Conservation (phyloP, 176 grass and related monocot genomes). For the Urochloa ruziziensis region DNA sequence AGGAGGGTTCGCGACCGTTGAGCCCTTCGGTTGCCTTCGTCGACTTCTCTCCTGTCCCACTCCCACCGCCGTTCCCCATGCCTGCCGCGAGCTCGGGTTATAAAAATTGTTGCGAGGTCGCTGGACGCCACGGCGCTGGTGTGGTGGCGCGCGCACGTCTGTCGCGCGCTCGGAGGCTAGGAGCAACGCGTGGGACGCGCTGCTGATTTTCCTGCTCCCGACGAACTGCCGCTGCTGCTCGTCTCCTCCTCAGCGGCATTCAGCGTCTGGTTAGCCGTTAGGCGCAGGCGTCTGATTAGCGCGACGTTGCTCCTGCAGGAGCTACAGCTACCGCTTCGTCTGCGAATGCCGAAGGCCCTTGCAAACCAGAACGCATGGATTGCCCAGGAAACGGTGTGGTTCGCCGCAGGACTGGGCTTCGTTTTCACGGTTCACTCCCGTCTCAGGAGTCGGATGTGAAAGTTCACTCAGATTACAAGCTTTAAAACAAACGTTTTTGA, state of each 20-base stretch:
- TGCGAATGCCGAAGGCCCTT: too few species aligned
- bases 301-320: too few species aligned
- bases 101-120: not conserved
- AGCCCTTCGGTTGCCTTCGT: not conserved
- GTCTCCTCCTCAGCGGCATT: not conserved
- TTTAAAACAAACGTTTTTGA: not conserved
- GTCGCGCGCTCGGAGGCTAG: not conserved
- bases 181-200: constrained; percentile 24
- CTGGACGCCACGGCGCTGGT: not conserved
- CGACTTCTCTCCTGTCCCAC: not conserved
- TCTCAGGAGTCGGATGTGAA: too few species aligned
- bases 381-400: too few species aligned
- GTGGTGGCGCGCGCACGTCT: constrained; percentile 27
- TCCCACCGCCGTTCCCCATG: constrained; percentile 15
- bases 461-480: not conserved
- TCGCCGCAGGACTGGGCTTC: too few species aligned
- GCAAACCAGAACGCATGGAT: too few species aligned
- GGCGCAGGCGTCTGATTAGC: too few species aligned
- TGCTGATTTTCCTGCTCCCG: not conserved
- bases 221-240: not conserved
- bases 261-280: not conserved
- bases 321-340: too few species aligned
- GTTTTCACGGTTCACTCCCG: too few species aligned
- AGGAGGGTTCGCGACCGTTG: not conserved
- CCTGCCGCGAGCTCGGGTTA: not conserved